phyloP scores from a whole-genome alignment of 495 filamentous ascomycete genomes.

The Penicillium tannophilum region DNA sequence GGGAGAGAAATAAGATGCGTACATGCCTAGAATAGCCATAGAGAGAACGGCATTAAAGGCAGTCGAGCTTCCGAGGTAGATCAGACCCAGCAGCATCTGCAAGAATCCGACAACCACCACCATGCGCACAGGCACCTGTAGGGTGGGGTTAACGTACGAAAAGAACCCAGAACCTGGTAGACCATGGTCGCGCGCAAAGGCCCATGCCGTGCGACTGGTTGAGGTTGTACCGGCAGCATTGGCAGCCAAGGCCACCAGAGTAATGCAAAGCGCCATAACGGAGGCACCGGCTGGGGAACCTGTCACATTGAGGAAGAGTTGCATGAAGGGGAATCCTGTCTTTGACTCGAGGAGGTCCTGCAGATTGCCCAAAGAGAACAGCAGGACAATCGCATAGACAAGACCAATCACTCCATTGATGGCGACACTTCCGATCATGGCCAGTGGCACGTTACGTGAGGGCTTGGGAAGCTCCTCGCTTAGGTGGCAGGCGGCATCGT shows the following conservation, averaged over 20 bases:
- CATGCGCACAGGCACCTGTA: slow-evolving; percentile 28
- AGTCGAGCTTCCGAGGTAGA: slow-evolving; percentile 44
- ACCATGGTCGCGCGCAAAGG: slow-evolving; percentile 25
- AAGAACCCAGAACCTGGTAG: slow-evolving; percentile 21
- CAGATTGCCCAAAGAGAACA: slow-evolving; percentile 48
- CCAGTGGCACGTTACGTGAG: slow-evolving; percentile 39
- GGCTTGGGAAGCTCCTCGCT: slow-evolving; percentile 37
- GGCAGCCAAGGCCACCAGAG: slow-evolving; percentile 21
- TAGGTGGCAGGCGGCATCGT: slow-evolving; percentile 34
- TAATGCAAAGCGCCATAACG: slow-evolving; percentile 24
- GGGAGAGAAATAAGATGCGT: slow-evolving; percentile 39
- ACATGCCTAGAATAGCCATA: slow-evolving; percentile 40
- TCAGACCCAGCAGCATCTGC: slow-evolving; percentile 40
- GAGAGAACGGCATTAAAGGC: slow-evolving; percentile 48
- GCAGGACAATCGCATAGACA: slow-evolving; percentile 42
- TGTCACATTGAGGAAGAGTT: slow-evolving; percentile 43
- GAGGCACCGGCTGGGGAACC: slow-evolving; percentile 39
- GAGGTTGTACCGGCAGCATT: slow-evolving; percentile 27
- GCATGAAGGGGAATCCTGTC: slow-evolving; percentile 49
- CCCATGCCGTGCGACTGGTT: slow-evolving; percentile 30
- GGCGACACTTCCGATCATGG: slow-evolving; percentile 44
- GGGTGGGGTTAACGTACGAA: slow-evolving; percentile 17
- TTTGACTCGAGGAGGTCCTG: slow-evolving; percentile 29
- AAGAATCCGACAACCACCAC: slow-evolving; percentile 21
- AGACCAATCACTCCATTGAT: slow-evolving; percentile 48